phyloP scores from a whole-genome alignment of 2,329 filamentous ascomycete genomes.

The Xylariaceae sp. region DNA sequence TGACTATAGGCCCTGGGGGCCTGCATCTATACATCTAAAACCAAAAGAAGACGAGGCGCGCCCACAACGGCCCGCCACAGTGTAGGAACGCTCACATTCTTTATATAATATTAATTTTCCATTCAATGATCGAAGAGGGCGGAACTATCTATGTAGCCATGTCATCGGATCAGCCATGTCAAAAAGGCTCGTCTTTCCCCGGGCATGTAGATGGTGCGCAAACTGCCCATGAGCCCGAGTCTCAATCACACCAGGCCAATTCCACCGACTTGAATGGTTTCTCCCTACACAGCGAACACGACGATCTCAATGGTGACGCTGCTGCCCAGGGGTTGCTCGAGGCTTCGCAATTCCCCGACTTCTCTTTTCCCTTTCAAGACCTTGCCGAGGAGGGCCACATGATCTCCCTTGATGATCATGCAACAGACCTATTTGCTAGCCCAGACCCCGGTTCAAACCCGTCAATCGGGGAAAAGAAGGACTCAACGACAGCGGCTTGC shows the following conservation, averaged over 20 bases:
- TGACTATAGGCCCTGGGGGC: not conserved
- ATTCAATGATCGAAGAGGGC: constrained; percentile 22
- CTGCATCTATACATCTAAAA: not conserved
- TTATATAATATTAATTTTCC: not conserved
- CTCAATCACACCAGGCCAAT: constrained; percentile 41
- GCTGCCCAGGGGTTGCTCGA: constrained; percentile 50
- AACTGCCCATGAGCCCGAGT: constrained; percentile 41
- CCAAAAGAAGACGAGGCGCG: not conserved
- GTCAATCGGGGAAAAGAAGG: constrained; percentile 47
- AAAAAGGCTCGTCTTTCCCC: constrained; percentile 45
- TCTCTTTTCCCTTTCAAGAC: constrained; percentile 58
- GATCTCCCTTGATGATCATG: constrained; percentile 48
- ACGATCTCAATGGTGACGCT: constrained; percentile 43
- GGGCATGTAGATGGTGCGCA: constrained; percentile 47
- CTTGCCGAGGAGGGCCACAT: constrained; percentile 52
- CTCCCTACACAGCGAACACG: constrained; percentile 46
- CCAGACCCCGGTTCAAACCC: constrained; percentile 43
- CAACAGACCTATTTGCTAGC: constrained; percentile 42
- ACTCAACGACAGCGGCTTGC: constrained; percentile 47
- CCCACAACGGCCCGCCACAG: constrained; percentile 15
- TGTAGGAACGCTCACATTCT: constrained; percentile 14
- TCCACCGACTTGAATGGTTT: constrained; percentile 46
- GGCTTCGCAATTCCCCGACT: constrained; percentile 58
- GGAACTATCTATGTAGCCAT: constrained; percentile 44
- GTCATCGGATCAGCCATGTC: constrained; percentile 47